These are phyloP conservation scores for Clitoria ternatea DNA, from an alignment of 306 rosid genomes.

Conservation along the genomic window DNA sequence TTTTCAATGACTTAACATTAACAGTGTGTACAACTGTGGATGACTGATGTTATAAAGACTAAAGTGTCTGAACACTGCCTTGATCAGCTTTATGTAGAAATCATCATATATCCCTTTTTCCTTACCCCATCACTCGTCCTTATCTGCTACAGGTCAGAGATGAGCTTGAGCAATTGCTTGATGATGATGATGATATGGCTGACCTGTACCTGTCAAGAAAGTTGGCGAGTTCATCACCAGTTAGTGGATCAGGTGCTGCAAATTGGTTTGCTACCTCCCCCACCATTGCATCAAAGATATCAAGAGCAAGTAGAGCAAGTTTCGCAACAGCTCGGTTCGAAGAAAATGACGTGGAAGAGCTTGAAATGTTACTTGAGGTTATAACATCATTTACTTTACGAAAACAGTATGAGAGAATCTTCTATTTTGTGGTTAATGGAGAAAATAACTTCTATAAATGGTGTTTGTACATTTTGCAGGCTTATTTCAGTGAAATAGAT, in stretches of 20 bases:
- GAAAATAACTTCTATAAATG: neutral
- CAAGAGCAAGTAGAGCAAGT: conserved; percentile 82
- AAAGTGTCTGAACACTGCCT: neutral
- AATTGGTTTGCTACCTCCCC: conserved; percentile 76
- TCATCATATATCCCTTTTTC: neutral
- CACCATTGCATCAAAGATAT: conserved; percentile 69
- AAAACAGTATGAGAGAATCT: neutral
- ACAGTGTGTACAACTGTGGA: neutral
- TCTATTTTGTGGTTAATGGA: neutral
- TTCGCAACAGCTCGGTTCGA: conserved; percentile 65
- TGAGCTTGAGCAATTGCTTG: conserved; percentile 90
- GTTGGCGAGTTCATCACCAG: conserved; percentile 62
- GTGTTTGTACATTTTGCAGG: conserved; percentile 48
- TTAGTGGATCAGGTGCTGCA: conserved; percentile 59
- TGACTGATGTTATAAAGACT: neutral
- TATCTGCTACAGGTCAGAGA: conserved; percentile 55
- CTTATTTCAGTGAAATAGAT: conserved; percentile 92
- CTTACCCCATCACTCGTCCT: conserved; percentile 41
- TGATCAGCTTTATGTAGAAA: conserved; percentile 16
- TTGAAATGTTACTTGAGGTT: conserved; percentile 96
- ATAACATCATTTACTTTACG: conserved; percentile 7
- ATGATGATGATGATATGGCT: conserved; percentile 96
- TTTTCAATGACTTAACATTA: too few species aligned
- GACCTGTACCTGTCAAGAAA: conserved; percentile 94
- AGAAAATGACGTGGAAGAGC: conserved; percentile 90